phyloP scores from a whole-genome alignment of 2,329 filamentous ascomycete species.

The Penicillium sp. region DNA sequence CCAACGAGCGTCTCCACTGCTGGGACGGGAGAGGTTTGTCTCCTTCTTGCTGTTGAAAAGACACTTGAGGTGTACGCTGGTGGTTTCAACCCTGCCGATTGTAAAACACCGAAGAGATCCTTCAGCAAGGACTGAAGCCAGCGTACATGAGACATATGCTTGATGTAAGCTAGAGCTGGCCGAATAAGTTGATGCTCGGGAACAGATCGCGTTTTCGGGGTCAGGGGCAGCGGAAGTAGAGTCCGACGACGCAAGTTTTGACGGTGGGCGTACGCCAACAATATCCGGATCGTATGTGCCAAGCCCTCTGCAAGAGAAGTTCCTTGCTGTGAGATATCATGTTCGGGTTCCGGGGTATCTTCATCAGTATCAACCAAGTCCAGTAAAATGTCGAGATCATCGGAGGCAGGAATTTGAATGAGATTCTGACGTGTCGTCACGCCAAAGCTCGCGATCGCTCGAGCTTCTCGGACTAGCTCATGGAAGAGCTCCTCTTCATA shows the following conservation, averaged over 20 bases:
- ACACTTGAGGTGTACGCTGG: slow-evolving; percentile 26
- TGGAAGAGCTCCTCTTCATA: slow-evolving; percentile 77
- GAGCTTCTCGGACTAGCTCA: slow-evolving; percentile 79
- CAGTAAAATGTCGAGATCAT: slow-evolving; percentile 60
- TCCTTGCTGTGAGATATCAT: slow-evolving; percentile 23
- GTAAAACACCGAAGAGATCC: slow-evolving; percentile 32
- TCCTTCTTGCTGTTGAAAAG: slow-evolving; percentile 27
- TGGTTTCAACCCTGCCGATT: slow-evolving; percentile 32
- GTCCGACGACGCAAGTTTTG: slow-evolving; percentile 67
- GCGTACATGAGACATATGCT: slow-evolving; percentile 45
- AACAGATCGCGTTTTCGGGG: slow-evolving; percentile 48
- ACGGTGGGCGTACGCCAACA: slow-evolving; percentile 76
- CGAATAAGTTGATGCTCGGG: slow-evolving; percentile 59
- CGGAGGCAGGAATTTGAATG: slow-evolving; percentile 56
- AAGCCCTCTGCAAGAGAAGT: slow-evolving; percentile 62
- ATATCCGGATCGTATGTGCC: slow-evolving; percentile 66
- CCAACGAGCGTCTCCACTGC: slow-evolving; percentile 43
- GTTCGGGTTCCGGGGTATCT: slow-evolving; percentile 28
- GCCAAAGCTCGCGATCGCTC: slow-evolving; percentile 67
- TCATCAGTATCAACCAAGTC: slow-evolving; percentile 63
- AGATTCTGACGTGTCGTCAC: slow-evolving; percentile 62
- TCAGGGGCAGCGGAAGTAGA: slow-evolving; percentile 58
- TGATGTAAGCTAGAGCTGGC: slow-evolving; percentile 55
- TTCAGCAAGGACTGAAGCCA: slow-evolving; percentile 36
- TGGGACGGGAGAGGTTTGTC: slow-evolving; percentile 6